Evolutionary conservation across 73 alveolate species (phyloP).

Genomic region (Tetrahymena malaccensis): DNA sequence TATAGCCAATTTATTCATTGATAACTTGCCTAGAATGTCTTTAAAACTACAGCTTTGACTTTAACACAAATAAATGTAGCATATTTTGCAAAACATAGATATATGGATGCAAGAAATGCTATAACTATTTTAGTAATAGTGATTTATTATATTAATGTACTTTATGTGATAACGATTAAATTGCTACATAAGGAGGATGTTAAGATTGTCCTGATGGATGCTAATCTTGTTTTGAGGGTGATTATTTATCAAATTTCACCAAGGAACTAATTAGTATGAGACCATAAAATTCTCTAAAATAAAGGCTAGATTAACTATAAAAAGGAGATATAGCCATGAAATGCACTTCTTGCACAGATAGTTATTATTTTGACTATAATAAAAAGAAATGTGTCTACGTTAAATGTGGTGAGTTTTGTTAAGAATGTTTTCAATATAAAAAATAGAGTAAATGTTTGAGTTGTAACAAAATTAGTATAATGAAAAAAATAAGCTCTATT

Average conservation of each 20-base stretch:
- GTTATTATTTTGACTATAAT: neutral
- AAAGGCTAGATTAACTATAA: neutral
- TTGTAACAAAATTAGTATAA: neutral
- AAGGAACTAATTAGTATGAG: neutral
- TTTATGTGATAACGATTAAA: neutral
- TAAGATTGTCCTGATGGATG: neutral
- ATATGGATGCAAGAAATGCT: neutral
- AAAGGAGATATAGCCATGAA: neutral
- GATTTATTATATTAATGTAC: neutral
- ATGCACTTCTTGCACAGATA: neutral
- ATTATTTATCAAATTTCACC: neutral
- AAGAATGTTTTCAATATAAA: neutral
- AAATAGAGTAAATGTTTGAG: neutral
- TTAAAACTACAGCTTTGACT: neutral
- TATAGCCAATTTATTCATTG: neutral
- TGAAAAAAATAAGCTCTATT: neutral
- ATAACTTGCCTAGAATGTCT: neutral
- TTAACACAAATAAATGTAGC: neutral
- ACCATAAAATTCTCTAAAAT: neutral
- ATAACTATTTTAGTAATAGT: neutral
- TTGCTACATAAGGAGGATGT: neutral
- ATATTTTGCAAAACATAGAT: neutral
- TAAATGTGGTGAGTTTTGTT: neutral
- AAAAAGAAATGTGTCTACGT: neutral
- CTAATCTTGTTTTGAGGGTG: neutral